phyloP scores from a whole-genome alignment of 2,329 filamentous ascomycete genomes.

The Stagonosporopsis tanaceti region DNA sequence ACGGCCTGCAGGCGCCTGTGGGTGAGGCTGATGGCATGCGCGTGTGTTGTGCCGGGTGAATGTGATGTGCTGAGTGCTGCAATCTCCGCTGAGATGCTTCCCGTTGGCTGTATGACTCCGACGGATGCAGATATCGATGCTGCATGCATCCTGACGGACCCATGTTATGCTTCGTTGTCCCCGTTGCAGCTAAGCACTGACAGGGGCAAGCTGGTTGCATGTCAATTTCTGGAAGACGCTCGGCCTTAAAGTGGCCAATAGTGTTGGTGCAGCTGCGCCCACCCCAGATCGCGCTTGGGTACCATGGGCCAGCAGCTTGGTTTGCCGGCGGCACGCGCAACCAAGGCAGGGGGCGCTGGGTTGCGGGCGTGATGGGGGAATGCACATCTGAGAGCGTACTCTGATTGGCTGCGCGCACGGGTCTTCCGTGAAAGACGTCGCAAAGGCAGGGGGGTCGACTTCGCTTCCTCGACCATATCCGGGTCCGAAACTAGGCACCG shows the following conservation, averaged over 20 bases:
- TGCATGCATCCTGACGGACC: slow-evolving; percentile 33
- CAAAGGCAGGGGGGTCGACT: slow-evolving; percentile 26
- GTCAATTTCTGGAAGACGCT: slow-evolving; percentile 48
- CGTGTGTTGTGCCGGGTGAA: slow-evolving; percentile 26
- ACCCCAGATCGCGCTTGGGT: slow-evolving; percentile 46
- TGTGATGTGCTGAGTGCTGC: slow-evolving; percentile 39
- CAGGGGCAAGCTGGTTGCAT: slow-evolving; percentile 31
- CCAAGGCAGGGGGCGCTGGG: slow-evolving; percentile 40
- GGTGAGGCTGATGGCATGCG: slow-evolving; percentile 36
- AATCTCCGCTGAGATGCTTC: slow-evolving; percentile 43
- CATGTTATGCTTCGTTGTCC: slow-evolving; percentile 31
- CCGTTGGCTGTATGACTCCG: slow-evolving; percentile 42
- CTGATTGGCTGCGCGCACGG: slow-evolving; percentile 22
- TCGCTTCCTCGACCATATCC: slow-evolving; percentile 31
- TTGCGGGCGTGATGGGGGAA: slow-evolving; percentile 27
- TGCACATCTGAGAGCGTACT: not conserved
- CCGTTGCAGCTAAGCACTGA: slow-evolving; percentile 29
- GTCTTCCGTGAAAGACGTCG: slow-evolving; percentile 23
- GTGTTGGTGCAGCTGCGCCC: slow-evolving; percentile 24
- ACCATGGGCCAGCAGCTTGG: slow-evolving; percentile 42
- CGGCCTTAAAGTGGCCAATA: slow-evolving; percentile 36
- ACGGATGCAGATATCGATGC: slow-evolving; percentile 35
- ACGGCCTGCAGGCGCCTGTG: slow-evolving; percentile 16
- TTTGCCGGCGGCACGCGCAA: slow-evolving; percentile 41
- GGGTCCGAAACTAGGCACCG: slow-evolving; percentile 35